phyloP scores from a whole-genome alignment of 768 basidiomycete species.

The Boletus barrowsii region DNA sequence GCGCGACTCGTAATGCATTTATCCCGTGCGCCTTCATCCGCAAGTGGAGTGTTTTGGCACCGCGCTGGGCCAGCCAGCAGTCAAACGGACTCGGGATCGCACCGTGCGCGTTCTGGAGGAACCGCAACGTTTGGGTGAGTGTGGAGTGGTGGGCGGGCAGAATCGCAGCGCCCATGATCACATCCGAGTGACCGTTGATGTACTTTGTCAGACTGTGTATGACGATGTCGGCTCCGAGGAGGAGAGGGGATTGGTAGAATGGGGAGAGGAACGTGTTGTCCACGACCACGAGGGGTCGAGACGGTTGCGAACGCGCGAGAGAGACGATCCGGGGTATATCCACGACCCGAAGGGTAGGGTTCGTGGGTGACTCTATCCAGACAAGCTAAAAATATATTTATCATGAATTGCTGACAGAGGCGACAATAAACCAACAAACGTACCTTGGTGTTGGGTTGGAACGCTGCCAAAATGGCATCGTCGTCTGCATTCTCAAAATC shows the following conservation, averaged over 20 bases:
- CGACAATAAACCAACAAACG: not conserved
- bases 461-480: slow-evolving; percentile 57
- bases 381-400: slow-evolving; percentile 53
- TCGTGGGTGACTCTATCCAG: slow-evolving; percentile 95
- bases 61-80: slow-evolving; percentile 86
- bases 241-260: slow-evolving; percentile 84
- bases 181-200: slow-evolving; percentile 91
- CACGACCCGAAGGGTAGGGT: slow-evolving; percentile 86
- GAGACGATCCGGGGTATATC: slow-evolving; percentile 71
- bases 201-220: slow-evolving; percentile 87
- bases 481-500: slow-evolving; percentile 74
- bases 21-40: slow-evolving; percentile 84
- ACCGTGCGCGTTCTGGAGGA: slow-evolving; percentile 88
- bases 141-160: slow-evolving; percentile 53
- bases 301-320: slow-evolving; percentile 60
- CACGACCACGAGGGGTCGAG: slow-evolving; percentile 75
- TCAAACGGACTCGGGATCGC: slow-evolving; percentile 86
- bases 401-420: not conserved
- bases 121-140: slow-evolving; percentile 60
- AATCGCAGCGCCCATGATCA: slow-evolving; percentile 84
- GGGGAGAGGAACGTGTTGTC: slow-evolving; percentile 96
- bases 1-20: slow-evolving; percentile 77
- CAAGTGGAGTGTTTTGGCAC: slow-evolving; percentile 86
- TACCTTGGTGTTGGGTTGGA: slow-evolving; percentile 81
- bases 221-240: slow-evolving; percentile 82